Percentiles rank a stretch among this genome's conserved stretches.
These are phyloP conservation scores for Rhynchospora tenuis DNA, from an alignment of 176 grass and related monocot species.

Conservation along the genomic window DNA sequence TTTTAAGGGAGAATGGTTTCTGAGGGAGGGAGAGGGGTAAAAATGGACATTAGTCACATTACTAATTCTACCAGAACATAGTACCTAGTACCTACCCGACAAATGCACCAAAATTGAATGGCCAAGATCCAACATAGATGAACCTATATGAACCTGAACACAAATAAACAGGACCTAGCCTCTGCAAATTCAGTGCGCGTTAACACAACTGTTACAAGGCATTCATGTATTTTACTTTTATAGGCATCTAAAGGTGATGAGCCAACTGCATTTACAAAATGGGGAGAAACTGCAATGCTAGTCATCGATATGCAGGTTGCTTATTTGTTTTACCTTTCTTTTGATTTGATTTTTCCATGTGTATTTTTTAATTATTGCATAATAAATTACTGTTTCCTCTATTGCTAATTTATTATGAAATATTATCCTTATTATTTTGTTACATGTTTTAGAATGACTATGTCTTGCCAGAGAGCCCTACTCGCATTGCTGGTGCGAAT, in stretches of 20 bases:
- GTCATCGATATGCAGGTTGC: slow-evolving; percentile 4
- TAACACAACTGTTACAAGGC: not conserved
- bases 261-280: not conserved
- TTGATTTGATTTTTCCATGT: not conserved
- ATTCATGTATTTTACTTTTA: not conserved
- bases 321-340: not conserved
- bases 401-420: too few relatives aligned
- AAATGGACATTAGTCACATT: too few relatives aligned
- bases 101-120: not conserved
- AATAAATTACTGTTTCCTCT: too few relatives aligned
- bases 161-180: too few relatives aligned
- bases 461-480: slow-evolving; percentile 40
- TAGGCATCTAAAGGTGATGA: not conserved
- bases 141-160: not conserved
- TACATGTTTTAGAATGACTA: slow-evolving; percentile 18
- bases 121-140: not conserved
- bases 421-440: too few relatives aligned
- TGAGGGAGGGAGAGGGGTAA: not conserved
- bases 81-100: not conserved
- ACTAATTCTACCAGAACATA: not conserved
- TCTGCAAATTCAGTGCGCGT: not conserved
- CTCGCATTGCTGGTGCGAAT: slow-evolving; percentile 38
- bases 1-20: not conserved
- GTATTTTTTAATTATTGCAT: too few relatives aligned
- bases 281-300: slow-evolving; percentile 9